Evolutionary conservation across 2,329 filamentous ascomycete genomes (phyloP).

Genomic region (Celoporthe dispersa): DNA sequence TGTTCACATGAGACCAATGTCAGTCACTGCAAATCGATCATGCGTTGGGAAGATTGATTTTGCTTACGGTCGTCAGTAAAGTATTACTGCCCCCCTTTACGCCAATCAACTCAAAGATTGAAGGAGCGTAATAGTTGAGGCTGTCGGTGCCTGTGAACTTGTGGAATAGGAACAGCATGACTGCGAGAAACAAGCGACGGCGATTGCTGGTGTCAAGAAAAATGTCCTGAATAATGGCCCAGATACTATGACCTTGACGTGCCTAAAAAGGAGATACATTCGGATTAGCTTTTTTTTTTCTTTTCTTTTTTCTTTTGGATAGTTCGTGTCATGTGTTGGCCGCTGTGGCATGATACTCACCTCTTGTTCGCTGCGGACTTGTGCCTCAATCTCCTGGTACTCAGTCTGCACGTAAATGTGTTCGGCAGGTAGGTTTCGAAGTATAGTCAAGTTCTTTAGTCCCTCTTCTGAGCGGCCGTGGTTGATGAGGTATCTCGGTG

Average conservation of each 20-base stretch:
- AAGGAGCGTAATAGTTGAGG: slow-evolving; percentile 46
- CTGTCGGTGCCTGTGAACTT: slow-evolving; percentile 47
- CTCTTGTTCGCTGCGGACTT: slow-evolving; percentile 39
- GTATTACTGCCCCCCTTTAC: slow-evolving; percentile 36
- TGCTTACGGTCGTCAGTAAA: not conserved
- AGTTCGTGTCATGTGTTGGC: not conserved
- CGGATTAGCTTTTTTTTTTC: too few species aligned
- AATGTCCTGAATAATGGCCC: slow-evolving; percentile 34
- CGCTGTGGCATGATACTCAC: not conserved
- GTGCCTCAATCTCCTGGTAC: slow-evolving; percentile 43
- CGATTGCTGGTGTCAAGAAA: slow-evolving; percentile 34
- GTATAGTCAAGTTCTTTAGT: slow-evolving; percentile 42
- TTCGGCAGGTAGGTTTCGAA: slow-evolving; percentile 44
- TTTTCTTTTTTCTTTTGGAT: too few species aligned
- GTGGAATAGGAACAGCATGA: slow-evolving; percentile 42
- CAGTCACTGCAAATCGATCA: not conserved
- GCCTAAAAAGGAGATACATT: not conserved
- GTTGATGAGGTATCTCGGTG: slow-evolving; percentile 42
- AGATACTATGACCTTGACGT: slow-evolving; percentile 15
- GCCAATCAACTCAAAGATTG: slow-evolving; percentile 46
- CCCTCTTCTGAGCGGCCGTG: slow-evolving; percentile 42
- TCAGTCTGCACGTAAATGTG: slow-evolving; percentile 45
- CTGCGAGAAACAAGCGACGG: slow-evolving; percentile 36
- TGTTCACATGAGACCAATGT: not conserved
- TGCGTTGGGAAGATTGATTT: not conserved